These are phyloP conservation scores for Bromus sterilis DNA, from an alignment of 176 grass and related monocot genomes.

Conservation along the genomic window DNA sequence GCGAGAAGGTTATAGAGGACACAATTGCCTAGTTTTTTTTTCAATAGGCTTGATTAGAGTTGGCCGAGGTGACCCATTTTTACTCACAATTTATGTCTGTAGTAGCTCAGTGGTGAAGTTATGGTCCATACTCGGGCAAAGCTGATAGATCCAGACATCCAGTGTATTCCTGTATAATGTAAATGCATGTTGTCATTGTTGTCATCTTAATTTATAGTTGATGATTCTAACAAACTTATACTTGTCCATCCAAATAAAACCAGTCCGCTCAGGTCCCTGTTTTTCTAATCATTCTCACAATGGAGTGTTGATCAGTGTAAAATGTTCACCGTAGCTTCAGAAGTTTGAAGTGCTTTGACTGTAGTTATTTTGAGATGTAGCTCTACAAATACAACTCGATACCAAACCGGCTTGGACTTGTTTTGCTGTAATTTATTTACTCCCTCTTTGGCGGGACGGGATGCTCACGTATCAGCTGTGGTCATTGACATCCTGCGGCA, in stretches of 20 bases:
- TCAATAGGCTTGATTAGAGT: background rate
- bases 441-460: no score
- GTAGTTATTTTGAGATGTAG: background rate
- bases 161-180: conserved; percentile 1
- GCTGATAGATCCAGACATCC: background rate
- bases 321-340: background rate
- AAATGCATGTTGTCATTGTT: conserved; percentile 22
- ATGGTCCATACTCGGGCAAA: background rate
- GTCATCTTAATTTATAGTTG: conserved; percentile 24
- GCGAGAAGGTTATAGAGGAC: conserved; percentile 15
- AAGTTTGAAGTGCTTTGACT: background rate
- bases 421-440: background rate
- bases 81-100: background rate
- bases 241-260: background rate
- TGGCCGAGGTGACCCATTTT: background rate
- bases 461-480: no score
- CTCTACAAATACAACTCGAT: background rate
- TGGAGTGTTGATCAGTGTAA: background rate
- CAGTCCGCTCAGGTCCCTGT: background rate
- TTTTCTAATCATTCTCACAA: background rate
- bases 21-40: background rate
- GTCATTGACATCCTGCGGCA: no score
- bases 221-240: background rate
- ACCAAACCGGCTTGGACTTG: background rate
- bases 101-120: background rate